Evolutionary conservation across 2,329 filamentous ascomycete species (phyloP), one percentile per base, ranked within the genome.

Genomic region (Aspergillus spinulosporus): DNA sequence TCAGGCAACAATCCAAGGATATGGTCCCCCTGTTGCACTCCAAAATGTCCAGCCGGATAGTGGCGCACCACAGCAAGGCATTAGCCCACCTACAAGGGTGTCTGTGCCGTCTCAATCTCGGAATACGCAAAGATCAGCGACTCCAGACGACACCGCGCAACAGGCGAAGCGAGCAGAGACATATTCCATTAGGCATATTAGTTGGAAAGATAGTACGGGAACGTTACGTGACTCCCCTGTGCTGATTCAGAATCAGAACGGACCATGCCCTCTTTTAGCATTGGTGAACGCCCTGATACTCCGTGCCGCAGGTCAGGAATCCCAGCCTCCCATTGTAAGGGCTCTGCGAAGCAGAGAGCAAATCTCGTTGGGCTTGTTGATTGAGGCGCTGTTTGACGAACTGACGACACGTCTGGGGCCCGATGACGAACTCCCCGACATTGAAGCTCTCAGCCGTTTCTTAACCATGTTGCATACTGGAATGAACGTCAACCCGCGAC

Each of bases 401-500:
- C 83, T 99, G 21, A 93, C 95, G 78, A 92, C 90, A 2, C 85
- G 85, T 6, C 77, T 88, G 51, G 80, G 88, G 49, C 86, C 84
- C 0, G 83, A 84, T 47, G 84, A 87, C 34, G 79, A 85, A 12
- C 75, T 97, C 26, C 93, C 93, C 0, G 94, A 97, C 69, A 88
- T 97, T 7, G 84, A 87, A 36, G 92, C 96, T 57, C 80, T 99
- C 1, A 96, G 96, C 70, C 81, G 83, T 5, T 99, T 99, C 68
- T 78, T 99, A 2, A 84, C 94, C 56, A 89, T 90, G 44, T 78
- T 99, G 2, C 91, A 97, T 65, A 97, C 92, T 0, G 94, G 94
- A 37, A 96, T 99, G 90, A 99, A 97, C 66, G 93, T 97, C 56
- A 99, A 99, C 62, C 94, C 94, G 2, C 85, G 89, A 15, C 95